A percentile compares a stretch with the other conserved stretches of the same genome.
These are phyloP conservation scores for Plectosphaerella plurivora DNA, from an alignment of 2,329 filamentous ascomycete genomes.

Conservation along the genomic window DNA sequence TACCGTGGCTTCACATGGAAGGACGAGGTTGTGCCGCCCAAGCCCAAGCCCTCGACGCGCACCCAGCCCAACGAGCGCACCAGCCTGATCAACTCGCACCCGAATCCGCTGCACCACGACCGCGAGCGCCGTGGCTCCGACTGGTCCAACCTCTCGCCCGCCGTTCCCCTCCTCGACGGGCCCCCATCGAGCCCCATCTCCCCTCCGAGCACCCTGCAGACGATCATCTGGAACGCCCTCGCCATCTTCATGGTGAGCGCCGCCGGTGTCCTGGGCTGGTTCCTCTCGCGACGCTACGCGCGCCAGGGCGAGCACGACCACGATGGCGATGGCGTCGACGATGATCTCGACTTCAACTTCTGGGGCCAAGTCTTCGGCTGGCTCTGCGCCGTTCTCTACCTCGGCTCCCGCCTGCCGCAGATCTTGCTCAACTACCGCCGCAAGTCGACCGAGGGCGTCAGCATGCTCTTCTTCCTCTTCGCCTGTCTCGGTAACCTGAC, in stretches of 20 bases:
- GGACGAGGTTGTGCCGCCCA: conserved; percentile 43
- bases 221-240: conserved; percentile 66
- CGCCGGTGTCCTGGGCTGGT: conserved; percentile 84
- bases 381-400: conserved; percentile 83
- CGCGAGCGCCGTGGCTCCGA: conserved; percentile 46
- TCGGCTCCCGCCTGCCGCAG: conserved; percentile 85
- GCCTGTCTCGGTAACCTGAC: conserved; percentile 93
- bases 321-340: conserved; percentile 37
- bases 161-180: conserved; percentile 65
- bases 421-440: conserved; percentile 87
- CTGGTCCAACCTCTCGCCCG: conserved; percentile 70
- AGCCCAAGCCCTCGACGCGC: conserved; percentile 31
- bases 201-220: conserved; percentile 49
- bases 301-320: conserved; percentile 27
- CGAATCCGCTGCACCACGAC: conserved; percentile 36
- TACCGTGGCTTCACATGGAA: conserved; percentile 78
- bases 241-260: conserved; percentile 77
- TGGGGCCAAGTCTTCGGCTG: conserved; percentile 92
- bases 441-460: conserved; percentile 90
- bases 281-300: conserved; percentile 54
- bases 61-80: conserved; percentile 48
- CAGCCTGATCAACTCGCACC: conserved; percentile 39
- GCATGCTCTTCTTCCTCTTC: conserved; percentile 93
- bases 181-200: conserved; percentile 38
- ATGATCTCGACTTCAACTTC: conserved; percentile 61